Percentiles rank a stretch among this genome's conserved stretches.
Conservation (phyloP, 352 stramenopile genomes). For the Peronospora belbahrii region DNA sequence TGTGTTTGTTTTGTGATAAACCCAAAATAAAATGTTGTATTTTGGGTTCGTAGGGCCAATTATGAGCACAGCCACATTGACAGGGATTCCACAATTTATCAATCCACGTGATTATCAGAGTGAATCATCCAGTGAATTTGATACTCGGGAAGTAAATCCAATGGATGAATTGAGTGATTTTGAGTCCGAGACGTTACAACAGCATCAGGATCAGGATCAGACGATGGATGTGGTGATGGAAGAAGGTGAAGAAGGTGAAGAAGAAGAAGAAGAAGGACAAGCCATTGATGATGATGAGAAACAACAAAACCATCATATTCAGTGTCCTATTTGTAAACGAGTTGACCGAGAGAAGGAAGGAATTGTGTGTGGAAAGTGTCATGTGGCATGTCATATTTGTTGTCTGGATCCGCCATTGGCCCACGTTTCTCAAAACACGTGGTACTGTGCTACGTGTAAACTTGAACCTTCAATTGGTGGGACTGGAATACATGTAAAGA, state of each 20-base stretch:
- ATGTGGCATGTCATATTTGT: slow-evolving; percentile 54
- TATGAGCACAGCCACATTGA: too few species aligned
- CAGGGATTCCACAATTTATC: slow-evolving; percentile 29
- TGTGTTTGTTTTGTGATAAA: too few species aligned
- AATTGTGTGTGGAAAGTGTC: slow-evolving; percentile 50
- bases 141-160: slow-evolving; percentile 44
- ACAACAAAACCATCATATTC: slow-evolving; percentile 11
- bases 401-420: slow-evolving; percentile 46
- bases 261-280: background rate
- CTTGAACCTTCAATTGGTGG: slow-evolving; percentile 4
- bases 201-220: background rate
- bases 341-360: slow-evolving; percentile 34
- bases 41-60: too few species aligned
- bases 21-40: too few species aligned
- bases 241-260: slow-evolving; percentile 1
- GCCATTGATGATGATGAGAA: slow-evolving; percentile 10
- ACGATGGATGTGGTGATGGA: slow-evolving; percentile 26
- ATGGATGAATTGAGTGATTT: slow-evolving; percentile 62
- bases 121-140: slow-evolving; percentile 46
- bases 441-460: slow-evolving; percentile 49
- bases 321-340: slow-evolving; percentile 38
- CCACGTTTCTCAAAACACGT: slow-evolving; percentile 35
- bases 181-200: slow-evolving; percentile 22
- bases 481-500: slow-evolving; percentile 12
- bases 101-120: slow-evolving; percentile 26